Percentiles rank a stretch among this genome's conserved stretches.
phyloP scores from a whole-genome alignment of 108 stramenopile genomes.

The Cyclotella distinguenda region DNA sequence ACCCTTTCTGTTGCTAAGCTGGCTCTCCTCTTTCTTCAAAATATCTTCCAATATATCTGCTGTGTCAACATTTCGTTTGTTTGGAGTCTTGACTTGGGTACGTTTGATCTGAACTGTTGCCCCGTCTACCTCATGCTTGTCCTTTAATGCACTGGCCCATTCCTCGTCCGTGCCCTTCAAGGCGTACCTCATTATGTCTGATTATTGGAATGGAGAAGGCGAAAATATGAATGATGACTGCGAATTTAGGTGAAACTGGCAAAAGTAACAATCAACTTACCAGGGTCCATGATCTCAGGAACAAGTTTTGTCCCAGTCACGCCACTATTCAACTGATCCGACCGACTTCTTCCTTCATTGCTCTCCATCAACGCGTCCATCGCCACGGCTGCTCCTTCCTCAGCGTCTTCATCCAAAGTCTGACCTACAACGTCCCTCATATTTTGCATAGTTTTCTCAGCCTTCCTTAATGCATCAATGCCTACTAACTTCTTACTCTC shows the following conservation, averaged over 20 bases:
- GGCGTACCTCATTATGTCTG: conserved; percentile 79
- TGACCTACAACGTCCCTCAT: conserved; percentile 68
- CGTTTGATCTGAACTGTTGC: conserved; percentile 41
- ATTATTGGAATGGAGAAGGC: background rate
- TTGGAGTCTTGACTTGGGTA: conserved; percentile 23
- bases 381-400: conserved; percentile 66
- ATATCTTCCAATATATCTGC: conserved; percentile 32
- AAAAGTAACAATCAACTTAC: background rate
- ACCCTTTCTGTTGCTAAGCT: conserved; percentile 5
- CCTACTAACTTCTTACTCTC: conserved; percentile 68
- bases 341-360: background rate
- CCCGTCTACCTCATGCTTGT: conserved; percentile 31
- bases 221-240: background rate
- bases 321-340: conserved; percentile 28
- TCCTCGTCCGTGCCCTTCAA: conserved; percentile 82
- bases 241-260: background rate
- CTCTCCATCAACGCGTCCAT: conserved; percentile 48
- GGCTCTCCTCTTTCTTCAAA: conserved; percentile 40
- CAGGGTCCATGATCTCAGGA: conserved; percentile 65
- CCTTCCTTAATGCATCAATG: conserved; percentile 63
- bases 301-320: conserved; percentile 47
- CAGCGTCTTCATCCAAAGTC: conserved; percentile 84
- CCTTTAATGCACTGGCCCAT: conserved; percentile 77
- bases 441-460: conserved; percentile 44
- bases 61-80: conserved; percentile 30